Percentiles rank a stretch among this genome's conserved stretches.
Conservation (phyloP, 2,329 filamentous ascomycete genomes). For the Colletotrichum liriopes region DNA sequence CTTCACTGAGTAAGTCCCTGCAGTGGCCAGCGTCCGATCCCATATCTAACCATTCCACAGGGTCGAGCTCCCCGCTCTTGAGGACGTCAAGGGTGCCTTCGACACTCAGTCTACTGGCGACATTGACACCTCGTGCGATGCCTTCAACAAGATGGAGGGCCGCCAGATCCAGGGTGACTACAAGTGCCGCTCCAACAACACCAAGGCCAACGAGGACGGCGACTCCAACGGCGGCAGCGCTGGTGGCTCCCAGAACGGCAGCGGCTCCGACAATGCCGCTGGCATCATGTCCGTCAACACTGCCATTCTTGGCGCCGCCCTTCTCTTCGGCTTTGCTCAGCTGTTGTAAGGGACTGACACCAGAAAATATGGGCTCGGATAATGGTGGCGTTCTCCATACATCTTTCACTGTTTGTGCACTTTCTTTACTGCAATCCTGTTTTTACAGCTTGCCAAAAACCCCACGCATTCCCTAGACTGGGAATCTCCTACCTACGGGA, state of each 20-base stretch:
- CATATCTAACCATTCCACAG: conserved; percentile 59
- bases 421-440: conserved; percentile 42
- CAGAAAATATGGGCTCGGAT: conserved; percentile 38
- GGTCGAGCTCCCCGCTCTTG: conserved; percentile 77
- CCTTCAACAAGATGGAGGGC: conserved; percentile 63
- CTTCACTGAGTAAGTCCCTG: conserved; percentile 71
- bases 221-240: conserved; percentile 50
- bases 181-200: conserved; percentile 67
- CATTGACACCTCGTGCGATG: conserved; percentile 69
- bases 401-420: conserved; percentile 43
- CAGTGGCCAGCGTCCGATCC: not conserved
- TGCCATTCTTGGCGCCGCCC: conserved; percentile 63
- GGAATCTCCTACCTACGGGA: conserved; percentile 56
- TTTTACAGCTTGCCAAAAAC: conserved; percentile 32
- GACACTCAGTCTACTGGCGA: conserved; percentile 77
- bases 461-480: conserved; percentile 39
- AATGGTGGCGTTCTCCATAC: conserved; percentile 44
- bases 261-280: conserved; percentile 57
- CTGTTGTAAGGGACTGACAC: conserved; percentile 62
- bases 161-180: conserved; percentile 64
- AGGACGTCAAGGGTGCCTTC: conserved; percentile 80
- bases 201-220: conserved; percentile 65
- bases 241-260: conserved; percentile 47
- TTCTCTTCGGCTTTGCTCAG: conserved; percentile 64
- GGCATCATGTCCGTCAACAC: conserved; percentile 64